Percentiles rank a stretch among this genome's conserved stretches.
These are phyloP conservation scores for Plasmodium gallinaceum DNA, from an alignment of 169 alveolate species.

Conservation along the genomic window DNA sequence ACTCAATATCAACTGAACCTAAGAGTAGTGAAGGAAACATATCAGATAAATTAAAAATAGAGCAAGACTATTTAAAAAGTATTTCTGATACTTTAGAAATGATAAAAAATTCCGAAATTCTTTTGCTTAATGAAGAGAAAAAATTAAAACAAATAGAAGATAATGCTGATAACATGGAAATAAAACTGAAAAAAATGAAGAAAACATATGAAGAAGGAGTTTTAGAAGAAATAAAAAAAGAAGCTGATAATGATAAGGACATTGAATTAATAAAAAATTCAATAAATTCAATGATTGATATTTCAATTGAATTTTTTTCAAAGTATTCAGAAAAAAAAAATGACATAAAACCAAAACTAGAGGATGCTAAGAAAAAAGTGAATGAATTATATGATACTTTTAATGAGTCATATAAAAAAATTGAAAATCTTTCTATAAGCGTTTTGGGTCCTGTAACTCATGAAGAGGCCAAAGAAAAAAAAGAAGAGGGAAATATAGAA, in stretches of 20 bases:
- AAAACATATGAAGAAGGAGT: slow-evolving; percentile 39
- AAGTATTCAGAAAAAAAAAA: too few relatives aligned
- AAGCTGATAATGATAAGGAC: not conserved
- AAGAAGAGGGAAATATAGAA: too few relatives aligned
- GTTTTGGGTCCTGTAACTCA: too few relatives aligned
- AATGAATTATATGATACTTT: too few relatives aligned
- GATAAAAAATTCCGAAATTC: not conserved
- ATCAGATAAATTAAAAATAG: not conserved
- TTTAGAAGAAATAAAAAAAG: slow-evolving; percentile 20
- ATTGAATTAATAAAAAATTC: slow-evolving; percentile 3
- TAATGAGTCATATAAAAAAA: too few relatives aligned
- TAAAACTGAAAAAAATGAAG: not conserved
- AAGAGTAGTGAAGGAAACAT: not conserved
- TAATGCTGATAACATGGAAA: slow-evolving; percentile 7
- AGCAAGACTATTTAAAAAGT: not conserved
- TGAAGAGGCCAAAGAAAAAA: too few relatives aligned
- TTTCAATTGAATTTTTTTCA: not conserved
- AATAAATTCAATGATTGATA: slow-evolving; percentile 3
- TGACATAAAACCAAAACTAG: too few relatives aligned
- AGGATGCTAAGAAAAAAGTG: too few relatives aligned
- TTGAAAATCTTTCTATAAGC: too few relatives aligned
- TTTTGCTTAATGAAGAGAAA: not conserved
- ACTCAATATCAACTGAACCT: not conserved
- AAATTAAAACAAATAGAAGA: not conserved
- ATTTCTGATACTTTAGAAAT: not conserved